Base-by-base conservation (phyloP, 1,139 yeast species). In the Arxiozyma slooffiae region DNA sequence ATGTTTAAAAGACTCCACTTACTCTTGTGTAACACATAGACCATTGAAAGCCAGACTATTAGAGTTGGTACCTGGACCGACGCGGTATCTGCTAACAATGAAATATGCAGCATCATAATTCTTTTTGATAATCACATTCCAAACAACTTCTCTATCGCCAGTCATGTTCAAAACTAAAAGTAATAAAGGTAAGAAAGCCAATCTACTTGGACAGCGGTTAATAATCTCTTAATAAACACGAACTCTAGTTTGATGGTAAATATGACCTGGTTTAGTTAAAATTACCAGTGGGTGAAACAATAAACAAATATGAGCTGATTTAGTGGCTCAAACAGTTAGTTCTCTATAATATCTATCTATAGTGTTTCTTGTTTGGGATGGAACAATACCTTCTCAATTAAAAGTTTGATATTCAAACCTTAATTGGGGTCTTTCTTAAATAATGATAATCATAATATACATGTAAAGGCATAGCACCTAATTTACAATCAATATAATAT, bases 151-250 rank as follows among this genome's bases (percentile, higher is more conserved):
- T 69, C 96, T 82, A 70, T 92, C 97, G 70, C 97, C 97, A 55
- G 95, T 97, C 97, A 90, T 90, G 77, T 97, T 82, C 97, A 90
- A 90, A 47, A 97, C 97, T 62, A 90, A 76, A 18, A 97, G 97
- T 64, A 90, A 76, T 58, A 90, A 75, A 14, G 97, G 84, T 57
- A 90, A 76, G 58, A 87, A 80, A 14, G 97, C 97, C 78, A 90
- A 82, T 52, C 96, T 96, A 55, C 82, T 85, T 52, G 97, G 97
- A 71, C 86, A 90, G 64, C 92, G 84, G 70, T 89, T 85, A 69
- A 90, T 79, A 61, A 90, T 82, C 61, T 92, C 94, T 71, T 85
- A 87, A 75, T 90, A 90, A 9, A 90, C 97, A 64, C 94, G 85
- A 53, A 90, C 97, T 71, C 97, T 82, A 49, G 97, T 90, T 71